Conservation (phyloP, 768 basidiomycete species). For the Guyanaporus albipodus region DNA sequence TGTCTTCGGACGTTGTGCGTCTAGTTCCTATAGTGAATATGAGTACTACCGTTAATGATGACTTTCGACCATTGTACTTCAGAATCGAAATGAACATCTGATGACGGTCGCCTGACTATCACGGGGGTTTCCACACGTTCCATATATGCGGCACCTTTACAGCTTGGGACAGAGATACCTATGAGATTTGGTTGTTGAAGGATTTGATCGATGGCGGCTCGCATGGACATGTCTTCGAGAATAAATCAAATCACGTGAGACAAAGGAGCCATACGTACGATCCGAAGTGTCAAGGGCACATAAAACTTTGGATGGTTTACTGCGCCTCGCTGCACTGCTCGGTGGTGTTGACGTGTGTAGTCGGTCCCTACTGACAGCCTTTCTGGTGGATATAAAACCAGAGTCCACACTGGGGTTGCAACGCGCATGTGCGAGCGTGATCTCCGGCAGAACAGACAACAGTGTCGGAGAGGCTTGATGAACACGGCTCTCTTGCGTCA, state of each 20-base stretch:
- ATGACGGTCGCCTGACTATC: neutral
- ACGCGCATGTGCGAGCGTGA: slow-evolving; percentile 28
- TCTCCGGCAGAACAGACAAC: slow-evolving; percentile 17
- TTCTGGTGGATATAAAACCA: neutral
- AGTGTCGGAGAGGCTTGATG: slow-evolving; percentile 1
- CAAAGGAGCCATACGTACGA: slow-evolving; percentile 19
- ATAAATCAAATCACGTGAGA: slow-evolving; percentile 4
- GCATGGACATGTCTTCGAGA: slow-evolving; percentile 24
- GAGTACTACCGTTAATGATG: neutral
- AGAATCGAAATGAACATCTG: neutral
- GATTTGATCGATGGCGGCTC: slow-evolving; percentile 30
- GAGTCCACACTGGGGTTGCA: neutral
- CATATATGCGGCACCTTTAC: neutral
- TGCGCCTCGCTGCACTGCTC: slow-evolving; percentile 4
- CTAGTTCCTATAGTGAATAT: slow-evolving; percentile 6
- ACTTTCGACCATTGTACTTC: slow-evolving; percentile 11
- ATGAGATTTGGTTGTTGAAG: slow-evolving; percentile 24
- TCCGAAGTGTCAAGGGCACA: slow-evolving; percentile 23
- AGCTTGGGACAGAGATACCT: slow-evolving; percentile 11
- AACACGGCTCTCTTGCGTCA: slow-evolving; percentile 7
- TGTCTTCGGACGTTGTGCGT: neutral
- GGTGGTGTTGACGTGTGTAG: neutral
- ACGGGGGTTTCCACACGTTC: neutral
- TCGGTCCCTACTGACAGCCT: slow-evolving; percentile 2
- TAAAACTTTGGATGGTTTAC: slow-evolving; percentile 23